Evolutionary conservation across 164 flowering plant genomes (phyloP), one percentile per base, ranked within the genome.

Genomic region (Dillenia turbinata): DNA sequence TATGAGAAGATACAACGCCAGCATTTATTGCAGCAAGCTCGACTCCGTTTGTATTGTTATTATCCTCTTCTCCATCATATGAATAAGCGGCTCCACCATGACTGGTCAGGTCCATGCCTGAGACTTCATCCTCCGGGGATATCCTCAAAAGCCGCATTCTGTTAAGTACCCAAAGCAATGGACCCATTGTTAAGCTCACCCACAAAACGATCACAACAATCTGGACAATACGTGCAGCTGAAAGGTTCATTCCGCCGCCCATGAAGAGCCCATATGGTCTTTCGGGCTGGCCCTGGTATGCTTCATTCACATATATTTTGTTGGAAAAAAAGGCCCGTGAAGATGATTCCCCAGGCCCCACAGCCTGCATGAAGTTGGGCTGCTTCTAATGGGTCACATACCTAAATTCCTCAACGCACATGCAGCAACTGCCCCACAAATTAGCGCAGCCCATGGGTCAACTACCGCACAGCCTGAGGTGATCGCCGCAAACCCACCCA

Each of bases 21-120:
- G 33, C 33, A 26, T 26, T 26, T 26, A 3, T 26, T 26, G 33
- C 33, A 26, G 33, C 33, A 1, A 26, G 33, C 33, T 26, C 33
- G 2, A 1, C 3, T 26, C 33, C 33, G 33, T 2, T 26, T 3
- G 2, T 26, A 26, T 5, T 26, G 2, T 26, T 26, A 26, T 2
- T 5, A 26, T 26, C 3, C 33, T 26, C 33, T 26, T 26, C 33
- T 26, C 3, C 5, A 2, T 26, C 33, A 26, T 26, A 26, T 5
- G 33, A 26, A 26, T 26, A 26, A 26, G 5, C 5, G 71, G 63
- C 10, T 64, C 71, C 46, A 70, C 64, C 33, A 33, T 78, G 81
- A 19, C 79, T 72, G 0, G 81, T 75, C 56, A 75, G 11, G 56
- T 78, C 77, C 79, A 78, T 67, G 12, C 79, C 77, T 1, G 79